Evolutionary conservation across 1,139 yeast genomes (phyloP), one percentile per base, ranked within the genome.

Genomic region (Saccharomyces hybrid): DNA sequence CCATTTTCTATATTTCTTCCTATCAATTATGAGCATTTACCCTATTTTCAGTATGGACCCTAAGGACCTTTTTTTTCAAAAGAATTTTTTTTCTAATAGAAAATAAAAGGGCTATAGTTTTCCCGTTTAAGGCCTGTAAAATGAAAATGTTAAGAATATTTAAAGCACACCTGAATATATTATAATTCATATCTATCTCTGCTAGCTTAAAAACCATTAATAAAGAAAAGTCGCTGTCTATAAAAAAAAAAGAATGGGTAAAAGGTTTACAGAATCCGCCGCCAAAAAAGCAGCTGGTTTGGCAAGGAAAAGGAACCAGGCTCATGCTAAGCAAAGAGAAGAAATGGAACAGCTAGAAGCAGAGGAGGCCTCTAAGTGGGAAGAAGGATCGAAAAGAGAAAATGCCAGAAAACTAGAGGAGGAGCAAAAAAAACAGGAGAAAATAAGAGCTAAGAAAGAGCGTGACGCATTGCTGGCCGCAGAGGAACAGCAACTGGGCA

Each of bases 321-420:
- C 63, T 11, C 54, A 56, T 19, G 60, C 60, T 6, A 69, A 68
- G 55, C 61, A 60, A 13, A 57, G 60, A 34, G 64, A 61, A 11
- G 67, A 65, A 49, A 46, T 47, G 8, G 64, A 55, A 23, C 57
- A 52, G 44, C 38, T 47, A 26, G 73, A 69, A 50, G 68, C 68
- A 19, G 68, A 55, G 51, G 70, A 58, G 57, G 67, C 60, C 58
- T 62, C 59, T 54, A 71, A 57, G 59, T 75, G 65, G 72, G 73
- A 60, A 55, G 70, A 63, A 57, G 80, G 68, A 60, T 66, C 70
- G 58, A 73, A 41, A 66, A 71, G 60, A 49, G 59, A 60, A 4
- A 65, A 56, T 52, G 55, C 60, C 23, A 68, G 64, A 57, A 68
- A 67, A 53, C 29, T 56, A 38, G 50, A 54, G 23, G 72, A 69